Conservation (phyloP, 495 filamentous ascomycete species). For the Evernia prunastri region DNA sequence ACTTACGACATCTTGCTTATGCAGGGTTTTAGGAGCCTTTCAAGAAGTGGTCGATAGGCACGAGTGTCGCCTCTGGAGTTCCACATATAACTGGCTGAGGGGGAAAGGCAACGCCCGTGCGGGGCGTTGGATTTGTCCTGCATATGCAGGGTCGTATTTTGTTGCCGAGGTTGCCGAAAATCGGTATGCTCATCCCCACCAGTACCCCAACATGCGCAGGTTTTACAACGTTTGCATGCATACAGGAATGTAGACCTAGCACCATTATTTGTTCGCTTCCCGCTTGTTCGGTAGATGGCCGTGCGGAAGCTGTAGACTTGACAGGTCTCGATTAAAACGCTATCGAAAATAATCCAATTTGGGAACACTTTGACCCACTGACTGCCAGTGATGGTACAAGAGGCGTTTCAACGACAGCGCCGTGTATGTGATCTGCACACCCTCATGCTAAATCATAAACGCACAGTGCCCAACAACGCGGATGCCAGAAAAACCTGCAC, state of each 20-base stretch:
- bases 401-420: background rate
- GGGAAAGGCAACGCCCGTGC: too few relatives aligned
- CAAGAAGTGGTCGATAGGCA: too few relatives aligned
- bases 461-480: too few relatives aligned
- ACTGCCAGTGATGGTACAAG: background rate
- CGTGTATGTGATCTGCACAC: background rate
- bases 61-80: too few relatives aligned
- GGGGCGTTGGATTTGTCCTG: too few relatives aligned
- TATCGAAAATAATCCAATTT: background rate
- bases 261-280: background rate
- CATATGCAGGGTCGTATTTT: background rate
- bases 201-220: background rate
- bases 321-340: background rate
- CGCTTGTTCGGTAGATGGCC: background rate
- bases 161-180: background rate
- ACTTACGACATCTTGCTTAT: background rate
- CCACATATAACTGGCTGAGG: too few relatives aligned
- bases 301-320: background rate
- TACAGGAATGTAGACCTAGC: background rate
- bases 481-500: too few relatives aligned
- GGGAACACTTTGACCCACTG: background rate
- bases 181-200: background rate
- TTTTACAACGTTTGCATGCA: background rate
- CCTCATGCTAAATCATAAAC: background rate
- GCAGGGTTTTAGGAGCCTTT: too few relatives aligned